These are phyloP conservation scores for Lachnellula occidentalis DNA, from an alignment of 2,329 filamentous ascomycete genomes.

Conservation along the genomic window DNA sequence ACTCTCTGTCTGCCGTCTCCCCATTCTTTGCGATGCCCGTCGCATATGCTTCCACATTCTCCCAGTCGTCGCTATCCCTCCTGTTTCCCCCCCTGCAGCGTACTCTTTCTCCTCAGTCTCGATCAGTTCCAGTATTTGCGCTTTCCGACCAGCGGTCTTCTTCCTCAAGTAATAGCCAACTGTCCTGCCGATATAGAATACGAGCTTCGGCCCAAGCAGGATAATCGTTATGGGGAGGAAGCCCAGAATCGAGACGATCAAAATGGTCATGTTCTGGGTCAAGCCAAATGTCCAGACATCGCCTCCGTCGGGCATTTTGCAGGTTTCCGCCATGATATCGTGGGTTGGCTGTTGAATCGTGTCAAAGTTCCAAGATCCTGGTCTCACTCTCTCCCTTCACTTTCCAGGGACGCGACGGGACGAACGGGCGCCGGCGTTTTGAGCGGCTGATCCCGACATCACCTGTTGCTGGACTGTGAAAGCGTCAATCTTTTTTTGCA, in stretches of 20 bases:
- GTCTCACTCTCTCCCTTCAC: neutral
- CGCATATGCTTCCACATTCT: conserved; percentile 57
- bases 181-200: conserved; percentile 31
- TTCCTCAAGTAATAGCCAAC: conserved; percentile 58
- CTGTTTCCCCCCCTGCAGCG: conserved; percentile 23
- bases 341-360: neutral
- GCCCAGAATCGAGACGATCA: conserved; percentile 28
- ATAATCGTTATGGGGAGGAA: conserved; percentile 29
- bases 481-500: no score
- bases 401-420: conserved; percentile 3
- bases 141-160: conserved; percentile 57
- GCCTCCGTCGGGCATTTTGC: conserved; percentile 26
- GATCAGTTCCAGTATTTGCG: conserved; percentile 49
- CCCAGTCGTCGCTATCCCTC: conserved; percentile 59
- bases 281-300: conserved; percentile 30
- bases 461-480: neutral
- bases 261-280: conserved; percentile 25
- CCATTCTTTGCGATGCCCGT: conserved; percentile 40
- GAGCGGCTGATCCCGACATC: neutral
- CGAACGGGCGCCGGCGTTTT: neutral
- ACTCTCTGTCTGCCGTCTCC: conserved; percentile 49
- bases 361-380: neutral
- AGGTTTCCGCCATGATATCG: conserved; percentile 27
- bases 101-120: conserved; percentile 33
- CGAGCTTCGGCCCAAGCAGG: conserved; percentile 24